Percentiles rank a stretch among this genome's conserved stretches.
These are phyloP conservation scores for Penicillium ochrochloron DNA, from an alignment of 495 filamentous ascomycete genomes.

Conservation along the genomic window DNA sequence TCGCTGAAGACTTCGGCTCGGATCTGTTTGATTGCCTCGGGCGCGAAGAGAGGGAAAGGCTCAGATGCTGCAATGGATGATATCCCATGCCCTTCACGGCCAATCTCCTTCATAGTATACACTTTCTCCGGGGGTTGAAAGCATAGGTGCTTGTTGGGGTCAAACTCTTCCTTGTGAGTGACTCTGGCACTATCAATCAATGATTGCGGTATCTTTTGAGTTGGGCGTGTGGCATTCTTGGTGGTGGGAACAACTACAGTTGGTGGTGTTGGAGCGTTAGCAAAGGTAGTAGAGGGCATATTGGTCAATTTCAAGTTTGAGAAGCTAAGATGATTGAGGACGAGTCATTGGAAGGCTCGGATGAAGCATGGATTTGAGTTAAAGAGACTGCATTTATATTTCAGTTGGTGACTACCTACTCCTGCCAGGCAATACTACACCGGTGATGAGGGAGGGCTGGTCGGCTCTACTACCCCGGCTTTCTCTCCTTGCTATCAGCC, in stretches of 20 bases:
- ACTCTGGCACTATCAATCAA: not conserved
- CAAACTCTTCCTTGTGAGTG: not conserved
- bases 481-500: not conserved
- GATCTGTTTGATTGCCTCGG: not conserved
- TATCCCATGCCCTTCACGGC: not conserved
- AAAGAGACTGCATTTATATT: not conserved
- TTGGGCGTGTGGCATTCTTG: not conserved
- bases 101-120: not conserved
- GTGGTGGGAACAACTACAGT: not conserved
- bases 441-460: not conserved
- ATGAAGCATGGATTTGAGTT: not conserved
- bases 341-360: not conserved
- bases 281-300: not conserved
- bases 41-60: not conserved
- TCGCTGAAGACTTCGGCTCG: not conserved
- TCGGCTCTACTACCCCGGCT: not conserved
- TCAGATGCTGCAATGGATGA: not conserved
- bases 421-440: not conserved
- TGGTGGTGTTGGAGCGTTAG: not conserved
- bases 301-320: not conserved
- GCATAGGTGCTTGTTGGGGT: not conserved
- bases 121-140: not conserved
- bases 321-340: not conserved
- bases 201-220: not conserved
- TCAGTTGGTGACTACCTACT: not conserved